Percentiles rank a stretch among this genome's conserved stretches.
Conservation (phyloP, 2,329 filamentous ascomycete genomes). For the Stachybotrys chlorohalonatus region DNA sequence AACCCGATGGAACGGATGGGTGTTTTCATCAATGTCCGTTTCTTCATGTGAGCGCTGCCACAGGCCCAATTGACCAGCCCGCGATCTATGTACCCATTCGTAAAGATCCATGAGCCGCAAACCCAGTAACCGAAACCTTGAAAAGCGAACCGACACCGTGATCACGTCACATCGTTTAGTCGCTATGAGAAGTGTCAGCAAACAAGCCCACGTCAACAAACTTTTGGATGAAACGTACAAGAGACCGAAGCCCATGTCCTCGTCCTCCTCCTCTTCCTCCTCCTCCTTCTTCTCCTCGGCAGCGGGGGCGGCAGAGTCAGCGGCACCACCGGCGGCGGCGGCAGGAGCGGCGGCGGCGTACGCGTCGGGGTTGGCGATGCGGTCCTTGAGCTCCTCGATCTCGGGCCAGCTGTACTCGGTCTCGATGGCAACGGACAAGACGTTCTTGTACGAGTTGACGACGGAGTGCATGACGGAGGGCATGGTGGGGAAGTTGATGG, state of each 20-base stretch:
- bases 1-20: not conserved
- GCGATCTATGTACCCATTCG: constrained; percentile 37
- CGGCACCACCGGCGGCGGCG: constrained; percentile 46
- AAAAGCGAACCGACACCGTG: constrained; percentile 30
- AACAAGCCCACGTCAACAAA: not conserved
- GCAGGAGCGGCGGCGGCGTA: constrained; percentile 78
- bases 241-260: constrained; percentile 68
- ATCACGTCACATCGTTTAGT: constrained; percentile 37
- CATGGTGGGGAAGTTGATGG: constrained; percentile 88
- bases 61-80: constrained; percentile 31
- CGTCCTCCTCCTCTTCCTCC: constrained; percentile 59
- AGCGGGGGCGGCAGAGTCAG: constrained; percentile 42
- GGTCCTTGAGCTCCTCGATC: constrained; percentile 98
- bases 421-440: constrained; percentile 77
- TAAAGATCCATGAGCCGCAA: constrained; percentile 32
- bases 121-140: constrained; percentile 30
- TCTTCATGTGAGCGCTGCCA: constrained; percentile 22
- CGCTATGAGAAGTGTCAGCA: constrained; percentile 36
- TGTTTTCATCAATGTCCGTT: constrained; percentile 4
- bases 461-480: constrained; percentile 94
- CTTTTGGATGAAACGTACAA: constrained; percentile 41
- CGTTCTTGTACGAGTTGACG: constrained; percentile 98
- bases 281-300: constrained; percentile 58
- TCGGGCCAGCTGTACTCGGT: constrained; percentile 92
- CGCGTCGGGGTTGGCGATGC: constrained; percentile 96